A percentile compares a stretch with the other conserved stretches of the same genome.
Evolutionary conservation across 441 rosid genomes (phyloP).

Genomic region (Omphalea diandra): DNA sequence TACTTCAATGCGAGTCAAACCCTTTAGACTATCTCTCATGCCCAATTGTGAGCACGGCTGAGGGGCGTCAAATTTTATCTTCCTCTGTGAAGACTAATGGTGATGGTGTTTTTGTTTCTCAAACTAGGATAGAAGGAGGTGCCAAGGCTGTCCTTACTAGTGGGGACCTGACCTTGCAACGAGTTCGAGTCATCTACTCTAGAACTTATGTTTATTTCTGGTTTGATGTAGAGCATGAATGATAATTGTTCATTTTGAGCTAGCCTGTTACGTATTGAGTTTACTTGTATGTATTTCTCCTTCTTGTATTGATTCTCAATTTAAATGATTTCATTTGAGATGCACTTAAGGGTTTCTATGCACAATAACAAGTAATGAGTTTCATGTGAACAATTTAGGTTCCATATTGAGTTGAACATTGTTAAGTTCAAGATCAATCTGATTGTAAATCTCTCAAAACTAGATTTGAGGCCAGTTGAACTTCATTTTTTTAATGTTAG

Average conservation of each 20-base stretch:
- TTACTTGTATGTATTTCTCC: neutral
- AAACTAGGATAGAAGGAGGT: slow-evolving; percentile 91
- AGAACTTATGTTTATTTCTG: slow-evolving; percentile 75
- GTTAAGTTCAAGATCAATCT: too few species aligned
- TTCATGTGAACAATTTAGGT: neutral
- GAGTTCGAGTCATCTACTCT: slow-evolving; percentile 81
- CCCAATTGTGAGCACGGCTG: slow-evolving; percentile 81
- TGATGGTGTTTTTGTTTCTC: slow-evolving; percentile 61
- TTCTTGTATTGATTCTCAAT: neutral
- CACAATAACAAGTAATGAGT: neutral
- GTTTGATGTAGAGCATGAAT: slow-evolving; percentile 67
- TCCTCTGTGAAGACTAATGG: slow-evolving; percentile 41
- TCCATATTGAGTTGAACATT: too few species aligned
- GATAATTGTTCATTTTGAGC: slow-evolving; percentile 3
- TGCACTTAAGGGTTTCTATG: neutral
- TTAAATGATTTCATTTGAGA: neutral
- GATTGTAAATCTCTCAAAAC: too few species aligned
- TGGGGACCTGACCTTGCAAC: slow-evolving; percentile 79
- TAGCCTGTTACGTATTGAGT: slow-evolving; percentile 18
- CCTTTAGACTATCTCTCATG: slow-evolving; percentile 89
- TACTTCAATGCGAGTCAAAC: slow-evolving; percentile 79
- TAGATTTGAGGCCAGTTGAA: too few species aligned
- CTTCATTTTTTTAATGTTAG: too few species aligned
- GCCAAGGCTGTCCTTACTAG: slow-evolving; percentile 80
- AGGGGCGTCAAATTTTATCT: slow-evolving; percentile 30